phyloP scores from a whole-genome alignment of 495 filamentous ascomycete species.

The Letharia lupina region DNA sequence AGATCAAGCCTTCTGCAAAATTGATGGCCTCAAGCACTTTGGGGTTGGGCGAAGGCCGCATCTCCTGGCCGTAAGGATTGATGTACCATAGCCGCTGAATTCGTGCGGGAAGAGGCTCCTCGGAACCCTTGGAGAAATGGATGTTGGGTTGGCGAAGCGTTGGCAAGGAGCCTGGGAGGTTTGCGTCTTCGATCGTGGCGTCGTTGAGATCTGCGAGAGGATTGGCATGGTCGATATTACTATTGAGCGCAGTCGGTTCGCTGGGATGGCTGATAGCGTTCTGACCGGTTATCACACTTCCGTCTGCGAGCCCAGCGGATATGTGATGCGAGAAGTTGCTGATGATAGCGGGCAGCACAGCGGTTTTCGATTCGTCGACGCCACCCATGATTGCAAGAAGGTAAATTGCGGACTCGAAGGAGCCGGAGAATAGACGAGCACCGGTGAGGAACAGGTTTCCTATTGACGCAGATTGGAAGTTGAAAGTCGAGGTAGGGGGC shows the following conservation, averaged over 20 bases:
- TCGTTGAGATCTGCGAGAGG: neutral
- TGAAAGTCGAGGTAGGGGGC: constrained; percentile 67
- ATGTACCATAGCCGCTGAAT: constrained; percentile 93
- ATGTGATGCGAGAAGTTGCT: constrained; percentile 93
- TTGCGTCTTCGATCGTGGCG: constrained; percentile 63
- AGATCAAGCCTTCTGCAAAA: constrained; percentile 60
- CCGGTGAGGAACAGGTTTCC: constrained; percentile 90
- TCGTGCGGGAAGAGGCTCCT: constrained; percentile 62
- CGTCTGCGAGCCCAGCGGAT: constrained; percentile 67
- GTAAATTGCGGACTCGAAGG: constrained; percentile 75
- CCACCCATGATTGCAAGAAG: constrained; percentile 72
- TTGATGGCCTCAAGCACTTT: constrained; percentile 61
- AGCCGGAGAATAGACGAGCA: constrained; percentile 71
- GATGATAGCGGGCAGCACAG: constrained; percentile 84
- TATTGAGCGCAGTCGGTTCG: constrained; percentile 42
- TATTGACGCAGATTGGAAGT: constrained; percentile 81
- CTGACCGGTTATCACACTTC: constrained; percentile 77
- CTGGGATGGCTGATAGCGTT: constrained; percentile 87
- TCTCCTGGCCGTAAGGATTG: constrained; percentile 90
- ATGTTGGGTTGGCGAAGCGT: constrained; percentile 73
- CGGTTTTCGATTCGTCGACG: constrained; percentile 58
- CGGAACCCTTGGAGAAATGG: constrained; percentile 62
- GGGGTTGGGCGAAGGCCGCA: constrained; percentile 70
- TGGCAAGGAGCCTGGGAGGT: constrained; percentile 76
- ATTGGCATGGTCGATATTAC: constrained; percentile 37